Conservation (phyloP, 305 asterid genomes). For the Rubia balearica region DNA sequence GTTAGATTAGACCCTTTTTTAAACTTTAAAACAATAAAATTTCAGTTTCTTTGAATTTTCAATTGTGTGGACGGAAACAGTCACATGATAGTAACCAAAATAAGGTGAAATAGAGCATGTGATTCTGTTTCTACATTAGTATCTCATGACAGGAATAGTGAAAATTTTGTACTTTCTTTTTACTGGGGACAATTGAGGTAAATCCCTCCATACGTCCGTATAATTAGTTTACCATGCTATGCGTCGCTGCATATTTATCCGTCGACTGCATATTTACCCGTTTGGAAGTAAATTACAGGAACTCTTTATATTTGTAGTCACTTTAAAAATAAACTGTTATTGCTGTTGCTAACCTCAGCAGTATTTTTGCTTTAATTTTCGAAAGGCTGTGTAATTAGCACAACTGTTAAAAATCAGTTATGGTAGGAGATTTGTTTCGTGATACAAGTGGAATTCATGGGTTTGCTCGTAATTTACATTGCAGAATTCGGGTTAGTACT, state of each 20-base stretch:
- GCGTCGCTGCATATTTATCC: not conserved
- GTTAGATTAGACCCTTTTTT: not conserved
- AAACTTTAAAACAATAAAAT: not conserved
- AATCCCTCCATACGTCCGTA: not conserved
- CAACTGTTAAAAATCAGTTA: not conserved
- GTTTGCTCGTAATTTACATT: not conserved
- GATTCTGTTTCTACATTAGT: not conserved
- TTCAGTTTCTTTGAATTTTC: not conserved
- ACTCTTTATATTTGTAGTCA: not conserved
- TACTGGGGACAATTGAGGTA: not conserved
- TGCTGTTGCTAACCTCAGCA: not conserved
- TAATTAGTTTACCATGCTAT: not conserved
- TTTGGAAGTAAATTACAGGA: not conserved
- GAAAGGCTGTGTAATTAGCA: not conserved
- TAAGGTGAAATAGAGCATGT: slow-evolving; percentile 1
- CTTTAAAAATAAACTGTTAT: not conserved
- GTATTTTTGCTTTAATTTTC: not conserved
- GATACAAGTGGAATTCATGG: not conserved
- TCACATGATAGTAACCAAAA: not conserved
- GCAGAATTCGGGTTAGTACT: not conserved
- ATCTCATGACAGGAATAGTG: not conserved
- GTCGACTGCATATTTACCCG: too few relatives aligned
- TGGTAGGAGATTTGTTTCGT: not conserved
- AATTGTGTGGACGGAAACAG: not conserved
- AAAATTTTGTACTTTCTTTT: not conserved